Conservation (phyloP, 2,329 filamentous ascomycete species). For the Claviceps spartinae region DNA sequence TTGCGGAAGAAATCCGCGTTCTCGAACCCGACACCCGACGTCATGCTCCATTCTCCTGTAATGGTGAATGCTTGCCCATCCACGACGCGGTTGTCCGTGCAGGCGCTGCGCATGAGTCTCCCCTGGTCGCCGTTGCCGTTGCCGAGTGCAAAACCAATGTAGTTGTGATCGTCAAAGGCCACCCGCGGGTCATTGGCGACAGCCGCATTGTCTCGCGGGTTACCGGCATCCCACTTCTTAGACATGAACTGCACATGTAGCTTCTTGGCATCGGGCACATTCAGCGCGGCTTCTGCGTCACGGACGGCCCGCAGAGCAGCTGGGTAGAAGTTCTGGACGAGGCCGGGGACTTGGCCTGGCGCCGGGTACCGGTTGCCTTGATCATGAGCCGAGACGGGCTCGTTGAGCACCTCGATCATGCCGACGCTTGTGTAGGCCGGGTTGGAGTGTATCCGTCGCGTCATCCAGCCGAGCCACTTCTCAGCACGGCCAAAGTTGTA, state of each 20-base stretch:
- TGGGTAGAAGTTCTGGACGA: conserved; percentile 12
- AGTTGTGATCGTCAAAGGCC: conserved; percentile 45
- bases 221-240: conserved; percentile 36
- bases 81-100: conserved; percentile 29
- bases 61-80: conserved; percentile 25
- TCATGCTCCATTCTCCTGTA: conserved; percentile 45
- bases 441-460: conserved; percentile 35
- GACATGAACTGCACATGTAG: conserved; percentile 37
- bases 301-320: conserved; percentile 12
- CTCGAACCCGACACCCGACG: conserved; percentile 30
- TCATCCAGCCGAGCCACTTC: conserved; percentile 41
- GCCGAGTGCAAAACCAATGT: conserved; percentile 16
- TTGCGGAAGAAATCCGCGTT: conserved; percentile 35
- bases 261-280: conserved; percentile 9
- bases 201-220: conserved; percentile 7
- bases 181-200: conserved; percentile 26
- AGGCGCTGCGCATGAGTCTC: conserved; percentile 20
- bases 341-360: conserved; percentile 11
- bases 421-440: conserved; percentile 40
- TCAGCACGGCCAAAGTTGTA: conserved; percentile 42
- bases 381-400: conserved; percentile 15
- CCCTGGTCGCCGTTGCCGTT: conserved; percentile 6
- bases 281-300: conserved; percentile 10
- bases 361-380: conserved; percentile 10
- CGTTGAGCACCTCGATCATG: conserved; percentile 45